phyloP scores from a whole-genome alignment of 2,329 filamentous ascomycete species.

The Stagonosporopsis tanaceti region DNA sequence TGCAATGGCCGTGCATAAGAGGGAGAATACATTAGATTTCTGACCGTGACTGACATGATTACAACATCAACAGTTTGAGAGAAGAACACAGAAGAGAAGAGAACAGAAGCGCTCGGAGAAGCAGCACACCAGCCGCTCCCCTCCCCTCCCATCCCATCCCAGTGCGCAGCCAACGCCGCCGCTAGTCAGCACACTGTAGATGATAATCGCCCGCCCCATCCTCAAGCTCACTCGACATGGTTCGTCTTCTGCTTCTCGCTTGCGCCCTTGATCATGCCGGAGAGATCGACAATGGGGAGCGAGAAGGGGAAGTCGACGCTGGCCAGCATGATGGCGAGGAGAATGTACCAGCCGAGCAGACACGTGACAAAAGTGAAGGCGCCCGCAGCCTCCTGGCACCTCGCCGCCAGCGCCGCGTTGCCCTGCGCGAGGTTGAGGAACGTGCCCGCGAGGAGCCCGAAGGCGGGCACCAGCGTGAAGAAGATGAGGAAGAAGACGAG shows the following conservation, averaged over 20 bases:
- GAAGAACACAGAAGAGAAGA: no score
- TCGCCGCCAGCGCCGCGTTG: constrained; percentile 36
- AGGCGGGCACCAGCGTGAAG: constrained; percentile 65
- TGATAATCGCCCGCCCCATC: no score
- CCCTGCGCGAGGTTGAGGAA: constrained; percentile 65
- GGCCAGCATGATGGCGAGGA: constrained; percentile 62
- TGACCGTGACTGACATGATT: no score
- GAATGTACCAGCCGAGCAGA: constrained; percentile 62
- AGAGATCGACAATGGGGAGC: constrained; percentile 59
- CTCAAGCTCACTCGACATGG: constrained; percentile 27
- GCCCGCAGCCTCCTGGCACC: constrained; percentile 53
- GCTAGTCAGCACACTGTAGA: no score
- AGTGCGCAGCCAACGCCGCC: constrained; percentile 2
- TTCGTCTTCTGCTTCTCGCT: constrained; percentile 44
- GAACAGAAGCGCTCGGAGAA: not conserved
- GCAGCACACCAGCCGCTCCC: not conserved
- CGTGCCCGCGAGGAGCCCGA: constrained; percentile 66
- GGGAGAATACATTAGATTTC: no score
- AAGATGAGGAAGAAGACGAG: constrained; percentile 75
- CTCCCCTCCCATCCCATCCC: not conserved
- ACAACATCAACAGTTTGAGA: not conserved
- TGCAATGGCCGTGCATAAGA: no score
- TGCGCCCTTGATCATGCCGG: constrained; percentile 55
- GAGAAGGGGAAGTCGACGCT: constrained; percentile 62
- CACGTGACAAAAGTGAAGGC: constrained; percentile 59